Percentiles rank a stretch among this genome's conserved stretches.
Conservation (phyloP, 306 rosid genomes). For the Ammopiptanthus mongolicus region DNA sequence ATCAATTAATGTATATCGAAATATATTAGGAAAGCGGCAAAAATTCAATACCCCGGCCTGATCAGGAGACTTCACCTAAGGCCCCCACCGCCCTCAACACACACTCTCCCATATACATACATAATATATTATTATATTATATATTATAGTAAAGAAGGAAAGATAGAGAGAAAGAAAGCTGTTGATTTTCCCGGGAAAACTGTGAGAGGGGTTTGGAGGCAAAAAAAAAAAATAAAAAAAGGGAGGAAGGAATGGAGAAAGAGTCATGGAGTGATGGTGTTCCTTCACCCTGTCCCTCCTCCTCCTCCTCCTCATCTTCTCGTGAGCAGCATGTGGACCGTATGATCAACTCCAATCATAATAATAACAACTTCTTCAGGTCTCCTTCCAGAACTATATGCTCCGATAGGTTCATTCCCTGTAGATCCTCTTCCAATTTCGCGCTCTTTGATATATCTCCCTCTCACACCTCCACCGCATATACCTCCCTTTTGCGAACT, state of each 20-base stretch:
- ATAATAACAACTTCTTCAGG: slow-evolving; percentile 25
- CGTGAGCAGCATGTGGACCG: slow-evolving; percentile 73
- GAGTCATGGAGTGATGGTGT: too few relatives aligned
- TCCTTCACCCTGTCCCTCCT: too few relatives aligned
- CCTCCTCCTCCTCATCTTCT: slow-evolving; percentile 30
- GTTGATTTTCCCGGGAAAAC: slow-evolving; percentile 46
- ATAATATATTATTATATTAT: too few relatives aligned
- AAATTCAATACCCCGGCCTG: too few relatives aligned
- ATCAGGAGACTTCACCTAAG: too few relatives aligned
- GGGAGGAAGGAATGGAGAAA: background rate
- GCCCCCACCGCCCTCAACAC: too few relatives aligned
- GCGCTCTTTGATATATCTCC: slow-evolving; percentile 47
- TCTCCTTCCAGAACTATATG: slow-evolving; percentile 73
- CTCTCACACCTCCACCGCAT: slow-evolving; percentile 37
- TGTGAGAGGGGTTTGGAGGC: background rate
- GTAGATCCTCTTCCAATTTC: slow-evolving; percentile 82
- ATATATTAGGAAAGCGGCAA: too few relatives aligned
- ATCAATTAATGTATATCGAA: too few relatives aligned
- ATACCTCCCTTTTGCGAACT: slow-evolving; percentile 47
- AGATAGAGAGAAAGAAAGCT: too few relatives aligned
- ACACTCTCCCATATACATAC: too few relatives aligned
- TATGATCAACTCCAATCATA: slow-evolving; percentile 51
- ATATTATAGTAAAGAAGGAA: too few relatives aligned
- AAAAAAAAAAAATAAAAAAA: too few relatives aligned
- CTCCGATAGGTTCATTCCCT: slow-evolving; percentile 82